Base-by-base conservation (phyloP, 768 basidiomycete species). In the Cyathus striatus region DNA sequence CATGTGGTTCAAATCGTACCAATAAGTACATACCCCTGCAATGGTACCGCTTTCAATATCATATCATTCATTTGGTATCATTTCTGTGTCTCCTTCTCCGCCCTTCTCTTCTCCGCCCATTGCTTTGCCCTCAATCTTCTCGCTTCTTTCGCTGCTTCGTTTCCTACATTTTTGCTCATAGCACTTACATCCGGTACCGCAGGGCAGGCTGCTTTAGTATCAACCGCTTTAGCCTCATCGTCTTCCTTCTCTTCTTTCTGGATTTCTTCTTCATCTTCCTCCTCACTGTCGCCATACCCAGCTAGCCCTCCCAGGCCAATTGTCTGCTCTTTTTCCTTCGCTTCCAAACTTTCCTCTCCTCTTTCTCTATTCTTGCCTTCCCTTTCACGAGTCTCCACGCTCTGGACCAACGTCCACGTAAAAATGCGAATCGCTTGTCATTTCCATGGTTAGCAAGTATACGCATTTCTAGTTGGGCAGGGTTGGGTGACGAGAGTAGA, bases 381-480 rank as follows among this genome's bases (percentile, higher is more conserved):
- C 61, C 72, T 52, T 84, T 83, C 20, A 73, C 61, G 1, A 62
- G 53, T 23, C 62, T 62, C 91, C 91, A 95, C 3, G 73, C 67
- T 2, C 63, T 62, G 42, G 71, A 69, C 82, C 86, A 92, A 18
- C 87, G 66, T 2, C 91, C 91, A 24, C 81, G 74, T 35, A 95
- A 60, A 59, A 94, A 94, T 1, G 83, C 78, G 55, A 96, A 94
- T 5, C 87, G 75, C 35, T 69, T 65, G 57, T 95, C 90, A 10
- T 70, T 65, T 0, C 89, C 85, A 54, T 94, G 78, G 51, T 95
- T 91, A 7, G 92, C 83, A 13, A 95, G 68, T 52, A 96, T 92
- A 5, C 91, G 78, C 73, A 92, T 81, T 59, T 93, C 90, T 18
- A 95, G 72, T 49, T 91, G 81, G 0, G 82, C 78, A 13, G 88